These are phyloP conservation scores for Epicoccum nigrum DNA, from an alignment of 2,329 filamentous ascomycete species.

Conservation along the genomic window DNA sequence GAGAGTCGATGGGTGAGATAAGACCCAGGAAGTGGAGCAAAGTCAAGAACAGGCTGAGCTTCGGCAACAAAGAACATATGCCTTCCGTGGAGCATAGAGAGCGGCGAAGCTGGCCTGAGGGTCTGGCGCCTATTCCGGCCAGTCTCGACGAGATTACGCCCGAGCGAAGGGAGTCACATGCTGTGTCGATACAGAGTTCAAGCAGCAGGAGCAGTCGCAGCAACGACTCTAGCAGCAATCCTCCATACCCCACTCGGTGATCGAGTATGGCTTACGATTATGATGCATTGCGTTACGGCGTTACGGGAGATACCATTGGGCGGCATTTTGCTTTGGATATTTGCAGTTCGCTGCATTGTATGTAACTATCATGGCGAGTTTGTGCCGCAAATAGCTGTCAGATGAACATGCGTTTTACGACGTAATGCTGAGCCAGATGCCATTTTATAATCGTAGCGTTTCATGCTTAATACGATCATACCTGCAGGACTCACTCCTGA, in stretches of 20 bases:
- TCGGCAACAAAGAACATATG: slow-evolving; percentile 24
- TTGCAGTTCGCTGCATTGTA: background rate
- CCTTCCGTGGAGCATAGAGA: slow-evolving; percentile 42
- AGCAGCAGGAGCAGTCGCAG: slow-evolving; percentile 1
- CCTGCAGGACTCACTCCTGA: too few relatives aligned
- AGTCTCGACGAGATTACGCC: slow-evolving; percentile 9
- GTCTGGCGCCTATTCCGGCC: slow-evolving; percentile 19
- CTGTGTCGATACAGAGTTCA: slow-evolving; percentile 8
- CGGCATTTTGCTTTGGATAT: slow-evolving; percentile 6
- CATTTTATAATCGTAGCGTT: too few relatives aligned
- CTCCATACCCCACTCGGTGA: slow-evolving; percentile 1
- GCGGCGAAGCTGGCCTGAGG: slow-evolving; percentile 40
- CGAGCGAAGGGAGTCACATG: slow-evolving; percentile 7
- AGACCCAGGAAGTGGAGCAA: slow-evolving; percentile 32
- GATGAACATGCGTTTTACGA: too few relatives aligned
- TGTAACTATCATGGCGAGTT: background rate
- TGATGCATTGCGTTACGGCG: slow-evolving; percentile 21
- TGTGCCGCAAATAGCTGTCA: too few relatives aligned
- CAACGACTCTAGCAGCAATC: slow-evolving; percentile 1
- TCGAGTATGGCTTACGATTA: slow-evolving; percentile 11
- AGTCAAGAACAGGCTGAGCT: slow-evolving; percentile 30
- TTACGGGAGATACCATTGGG: slow-evolving; percentile 28
- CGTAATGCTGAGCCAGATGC: too few relatives aligned
- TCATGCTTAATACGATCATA: too few relatives aligned
- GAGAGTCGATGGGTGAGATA: slow-evolving; percentile 24